These are phyloP conservation scores for Dendrothele bispora DNA, from an alignment of 768 basidiomycete species.

Conservation along the genomic window DNA sequence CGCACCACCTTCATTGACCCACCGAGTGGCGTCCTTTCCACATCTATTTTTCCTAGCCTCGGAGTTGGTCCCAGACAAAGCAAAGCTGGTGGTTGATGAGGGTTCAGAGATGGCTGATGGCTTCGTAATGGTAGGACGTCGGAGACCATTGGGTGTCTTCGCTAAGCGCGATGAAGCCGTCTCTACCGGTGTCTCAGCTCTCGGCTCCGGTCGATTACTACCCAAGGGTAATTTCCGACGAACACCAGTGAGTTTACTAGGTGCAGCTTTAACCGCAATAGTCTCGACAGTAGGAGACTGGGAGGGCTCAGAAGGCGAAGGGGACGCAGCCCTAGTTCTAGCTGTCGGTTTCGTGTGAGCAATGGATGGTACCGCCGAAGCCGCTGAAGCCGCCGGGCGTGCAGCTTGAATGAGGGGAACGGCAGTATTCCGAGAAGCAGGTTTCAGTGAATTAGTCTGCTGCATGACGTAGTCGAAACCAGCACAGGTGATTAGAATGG, in stretches of 20 bases:
- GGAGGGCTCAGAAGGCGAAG: slow-evolving; percentile 35
- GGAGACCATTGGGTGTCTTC: slow-evolving; percentile 38
- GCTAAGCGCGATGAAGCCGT: slow-evolving; percentile 32
- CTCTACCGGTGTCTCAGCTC: slow-evolving; percentile 42
- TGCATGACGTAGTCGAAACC: slow-evolving; percentile 88
- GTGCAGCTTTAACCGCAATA: slow-evolving; percentile 15
- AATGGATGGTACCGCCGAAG: slow-evolving; percentile 24
- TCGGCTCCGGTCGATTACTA: slow-evolving; percentile 50
- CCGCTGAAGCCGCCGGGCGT: slow-evolving; percentile 37
- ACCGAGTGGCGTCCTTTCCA: slow-evolving; percentile 73
- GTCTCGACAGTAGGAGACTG: slow-evolving; percentile 39
- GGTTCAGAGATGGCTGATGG: slow-evolving; percentile 29
- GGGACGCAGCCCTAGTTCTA: slow-evolving; percentile 24
- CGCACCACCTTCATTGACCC: slow-evolving; percentile 85
- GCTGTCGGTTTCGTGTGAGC: slow-evolving; percentile 12
- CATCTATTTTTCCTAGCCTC: slow-evolving; percentile 69
- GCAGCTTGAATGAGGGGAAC: slow-evolving; percentile 89
- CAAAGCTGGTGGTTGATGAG: slow-evolving; percentile 29
- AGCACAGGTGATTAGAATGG: slow-evolving; percentile 66
- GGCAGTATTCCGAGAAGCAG: slow-evolving; percentile 84
- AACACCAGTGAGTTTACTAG: slow-evolving; percentile 59
- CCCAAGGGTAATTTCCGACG: slow-evolving; percentile 73
- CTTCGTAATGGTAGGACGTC: slow-evolving; percentile 40
- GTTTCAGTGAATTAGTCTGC: slow-evolving; percentile 84
- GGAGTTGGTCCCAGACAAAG: slow-evolving; percentile 42